Evolutionary conservation across 1,139 yeast species (phyloP), one percentile per base, ranked within the genome.

Genomic region (Waltiozyma sp.): DNA sequence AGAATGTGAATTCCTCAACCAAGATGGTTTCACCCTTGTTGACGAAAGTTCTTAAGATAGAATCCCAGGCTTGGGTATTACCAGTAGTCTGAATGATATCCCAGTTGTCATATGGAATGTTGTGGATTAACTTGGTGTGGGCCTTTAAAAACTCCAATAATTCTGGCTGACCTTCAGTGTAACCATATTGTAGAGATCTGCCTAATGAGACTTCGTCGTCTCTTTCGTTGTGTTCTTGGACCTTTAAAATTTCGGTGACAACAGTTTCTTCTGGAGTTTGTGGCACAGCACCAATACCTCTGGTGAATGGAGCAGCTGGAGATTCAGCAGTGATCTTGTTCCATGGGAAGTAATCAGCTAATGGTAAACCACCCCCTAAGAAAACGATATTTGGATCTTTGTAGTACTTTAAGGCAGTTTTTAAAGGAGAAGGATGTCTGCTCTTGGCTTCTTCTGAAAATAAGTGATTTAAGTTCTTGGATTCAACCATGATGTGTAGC

Each of bases 301-400:
- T 67, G 11, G 67, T 57, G 58, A 87, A 87, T 2, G 94, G 88
- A 35, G 91, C 83, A 23, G 76, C 71, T 47, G 95, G 94, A 6
- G 88, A 69, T 46, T 78, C 79, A 24, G 83, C 80, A 23, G 71
- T 61, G 42, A 88, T 60, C 53, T 76, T 75, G 57, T 86, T 87
- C 74, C 89, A 86, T 41, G 98, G 98, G 73, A 91, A 91, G 62
- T 84, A 82, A 53, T 82, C 89, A 18, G 96, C 69, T 57, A 86
- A 67, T 18, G 98, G 98, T 54, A 91, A 74, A 7, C 98, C 98
- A 51, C 98, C 98, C 44, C 96, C 98, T 49, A 91, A 75, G 58
- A 88, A 88, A 45, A 89, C 79, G 60, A 91, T 71, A 42, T 80
- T 77, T 38, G 95, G 95, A 51, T 76, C 72, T 39, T 70, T 69